phyloP scores from a whole-genome alignment of 345 rosid species.

The Eucalyptus erythrocorys region DNA sequence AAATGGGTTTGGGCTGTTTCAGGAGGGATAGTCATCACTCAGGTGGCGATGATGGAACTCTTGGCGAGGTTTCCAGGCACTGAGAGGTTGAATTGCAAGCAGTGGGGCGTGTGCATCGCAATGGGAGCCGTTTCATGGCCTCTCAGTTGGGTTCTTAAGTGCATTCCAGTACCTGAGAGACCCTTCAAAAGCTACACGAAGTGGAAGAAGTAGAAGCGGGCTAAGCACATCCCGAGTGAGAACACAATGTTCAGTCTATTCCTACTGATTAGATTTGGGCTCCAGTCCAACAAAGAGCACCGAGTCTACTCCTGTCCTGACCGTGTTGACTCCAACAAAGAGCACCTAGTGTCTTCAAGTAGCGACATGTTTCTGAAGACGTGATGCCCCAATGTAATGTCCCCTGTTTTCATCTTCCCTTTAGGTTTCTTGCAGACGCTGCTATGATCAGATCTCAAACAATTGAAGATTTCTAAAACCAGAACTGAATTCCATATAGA shows the following conservation, averaged over 20 bases:
- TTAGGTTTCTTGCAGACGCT: background rate
- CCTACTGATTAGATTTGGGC: no score
- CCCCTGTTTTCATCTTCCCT: background rate
- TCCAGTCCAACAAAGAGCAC: no score
- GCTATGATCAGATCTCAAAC: background rate
- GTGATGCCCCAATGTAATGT: background rate
- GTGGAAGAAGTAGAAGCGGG: background rate
- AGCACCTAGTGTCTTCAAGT: background rate
- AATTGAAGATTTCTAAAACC: background rate
- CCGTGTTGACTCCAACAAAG: no score
- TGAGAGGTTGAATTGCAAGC: slow-evolving; percentile 48
- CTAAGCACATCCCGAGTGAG: background rate
- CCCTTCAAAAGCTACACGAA: slow-evolving; percentile 37
- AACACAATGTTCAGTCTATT: no score
- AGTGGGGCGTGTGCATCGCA: slow-evolving; percentile 48
- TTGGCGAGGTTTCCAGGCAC: slow-evolving; percentile 55
- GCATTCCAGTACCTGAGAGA: background rate
- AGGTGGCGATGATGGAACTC: slow-evolving; percentile 63
- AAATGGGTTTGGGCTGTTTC: slow-evolving; percentile 43
- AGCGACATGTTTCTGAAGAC: background rate
- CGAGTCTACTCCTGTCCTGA: no score
- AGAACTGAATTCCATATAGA: background rate
- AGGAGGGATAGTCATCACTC: slow-evolving; percentile 25
- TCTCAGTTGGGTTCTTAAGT: slow-evolving; percentile 34
- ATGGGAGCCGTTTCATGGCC: slow-evolving; percentile 59